A percentile compares a stretch with the other conserved stretches of the same genome.
Evolutionary conservation across 2,329 filamentous ascomycete species (phyloP).

Genomic region (Ceratocystis cubensis): DNA sequence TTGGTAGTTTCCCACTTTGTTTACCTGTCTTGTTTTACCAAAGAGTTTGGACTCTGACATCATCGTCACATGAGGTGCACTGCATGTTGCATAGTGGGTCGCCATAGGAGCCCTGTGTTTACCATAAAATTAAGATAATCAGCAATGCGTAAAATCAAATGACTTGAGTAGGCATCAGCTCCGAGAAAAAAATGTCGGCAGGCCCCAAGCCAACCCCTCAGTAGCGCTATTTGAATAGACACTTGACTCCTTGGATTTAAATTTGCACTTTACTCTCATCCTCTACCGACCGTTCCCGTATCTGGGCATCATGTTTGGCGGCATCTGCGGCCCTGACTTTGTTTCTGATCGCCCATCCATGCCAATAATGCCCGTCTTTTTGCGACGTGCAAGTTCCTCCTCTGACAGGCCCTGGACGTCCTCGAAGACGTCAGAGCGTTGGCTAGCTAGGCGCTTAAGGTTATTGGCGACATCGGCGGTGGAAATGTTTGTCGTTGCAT

Average conservation of each 20-base stretch:
- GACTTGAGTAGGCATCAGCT: background rate
- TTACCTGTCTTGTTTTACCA: background rate
- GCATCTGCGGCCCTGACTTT: slow-evolving; percentile 17
- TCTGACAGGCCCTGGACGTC: slow-evolving; percentile 55
- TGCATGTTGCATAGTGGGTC: too few species aligned
- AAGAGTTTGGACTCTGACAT: background rate
- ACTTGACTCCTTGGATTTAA: background rate
- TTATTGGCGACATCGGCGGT: slow-evolving; percentile 85
- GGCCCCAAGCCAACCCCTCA: background rate
- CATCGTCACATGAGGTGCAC: background rate
- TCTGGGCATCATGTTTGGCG: slow-evolving; percentile 7
- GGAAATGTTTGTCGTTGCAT: slow-evolving; percentile 72
- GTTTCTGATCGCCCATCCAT: slow-evolving; percentile 14
- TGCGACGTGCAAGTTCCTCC: slow-evolving; percentile 62
- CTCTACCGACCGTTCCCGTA: slow-evolving; percentile 6
- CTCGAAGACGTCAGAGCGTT: slow-evolving; percentile 80
- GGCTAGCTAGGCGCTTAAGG: slow-evolving; percentile 83
- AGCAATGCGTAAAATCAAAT: background rate
- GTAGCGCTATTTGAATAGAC: background rate
- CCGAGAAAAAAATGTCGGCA: background rate
- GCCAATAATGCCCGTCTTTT: slow-evolving; percentile 48
- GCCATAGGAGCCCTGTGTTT: too few species aligned
- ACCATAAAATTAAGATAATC: background rate
- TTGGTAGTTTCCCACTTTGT: background rate
- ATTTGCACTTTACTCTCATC: background rate